Conservation (phyloP, 352 stramenopile species). For the Elongisporangium undulatum region DNA sequence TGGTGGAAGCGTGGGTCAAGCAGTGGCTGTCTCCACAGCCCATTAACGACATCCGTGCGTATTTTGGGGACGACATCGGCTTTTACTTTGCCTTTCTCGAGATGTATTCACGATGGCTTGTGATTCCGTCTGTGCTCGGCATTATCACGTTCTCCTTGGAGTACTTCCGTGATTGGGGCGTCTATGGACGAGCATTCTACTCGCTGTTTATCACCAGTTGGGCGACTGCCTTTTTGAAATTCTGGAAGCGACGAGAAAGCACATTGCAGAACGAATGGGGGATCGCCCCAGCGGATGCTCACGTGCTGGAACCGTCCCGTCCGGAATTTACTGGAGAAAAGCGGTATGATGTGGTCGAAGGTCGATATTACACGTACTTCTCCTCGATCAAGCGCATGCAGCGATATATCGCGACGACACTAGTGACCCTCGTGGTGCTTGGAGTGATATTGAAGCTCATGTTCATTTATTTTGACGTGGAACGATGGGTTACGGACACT, state of each 20-base stretch:
- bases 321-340: slow-evolving; percentile 69
- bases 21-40: slow-evolving; percentile 52
- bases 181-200: slow-evolving; percentile 75
- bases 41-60: slow-evolving; percentile 56
- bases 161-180: slow-evolving; percentile 38
- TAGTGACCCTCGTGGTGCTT: slow-evolving; percentile 63
- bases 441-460: slow-evolving; percentile 66
- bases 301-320: slow-evolving; percentile 50
- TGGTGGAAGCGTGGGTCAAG: slow-evolving; percentile 79
- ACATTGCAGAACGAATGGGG: slow-evolving; percentile 84
- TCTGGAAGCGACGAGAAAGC: slow-evolving; percentile 89
- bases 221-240: slow-evolving; percentile 88
- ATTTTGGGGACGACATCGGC: slow-evolving; percentile 89
- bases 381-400: slow-evolving; percentile 70
- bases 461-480: slow-evolving; percentile 78
- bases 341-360: slow-evolving; percentile 73
- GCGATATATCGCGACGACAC: slow-evolving; percentile 71
- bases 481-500: slow-evolving; percentile 60
- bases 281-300: slow-evolving; percentile 36
- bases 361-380: slow-evolving; percentile 82
- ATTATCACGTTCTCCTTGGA: slow-evolving; percentile 87
- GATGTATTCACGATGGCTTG: slow-evolving; percentile 93
- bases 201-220: slow-evolving; percentile 90
- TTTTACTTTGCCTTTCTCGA: slow-evolving; percentile 99
- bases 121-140: slow-evolving; percentile 87